phyloP scores from a whole-genome alignment of 805 yeast genomes.

The Hanseniaspora lachancei region DNA sequence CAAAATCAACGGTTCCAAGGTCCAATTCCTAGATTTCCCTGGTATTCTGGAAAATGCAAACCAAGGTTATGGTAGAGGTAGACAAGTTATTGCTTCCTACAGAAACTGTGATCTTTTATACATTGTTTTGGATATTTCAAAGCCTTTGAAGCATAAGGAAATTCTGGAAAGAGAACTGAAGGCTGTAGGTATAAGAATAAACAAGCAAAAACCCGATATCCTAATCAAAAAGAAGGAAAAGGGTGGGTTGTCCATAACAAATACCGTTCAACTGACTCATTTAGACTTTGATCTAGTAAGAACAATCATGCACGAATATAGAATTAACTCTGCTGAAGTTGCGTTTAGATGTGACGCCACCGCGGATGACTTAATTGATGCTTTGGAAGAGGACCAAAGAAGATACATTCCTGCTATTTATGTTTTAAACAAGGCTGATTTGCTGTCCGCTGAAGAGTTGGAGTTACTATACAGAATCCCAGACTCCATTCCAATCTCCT shows the following conservation, averaged over 20 bases:
- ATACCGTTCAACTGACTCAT: slow-evolving; percentile 83
- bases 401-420: slow-evolving; percentile 91
- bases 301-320: slow-evolving; percentile 92
- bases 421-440: slow-evolving; percentile 89
- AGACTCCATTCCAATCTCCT: slow-evolving; percentile 91
- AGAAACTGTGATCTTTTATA: slow-evolving; percentile 88
- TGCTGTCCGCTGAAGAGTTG: slow-evolving; percentile 85
- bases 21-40: slow-evolving; percentile 88
- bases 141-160: slow-evolving; percentile 86
- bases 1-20: slow-evolving; percentile 90
- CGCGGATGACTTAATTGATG: slow-evolving; percentile 90
- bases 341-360: slow-evolving; percentile 96
- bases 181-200: slow-evolving; percentile 92
- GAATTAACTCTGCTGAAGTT: slow-evolving; percentile 89
- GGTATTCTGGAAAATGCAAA: slow-evolving; percentile 87
- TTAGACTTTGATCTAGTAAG: slow-evolving; percentile 84
- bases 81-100: slow-evolving; percentile 98
- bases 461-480: slow-evolving; percentile 86
- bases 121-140: slow-evolving; percentile 88
- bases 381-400: slow-evolving; percentile 79
- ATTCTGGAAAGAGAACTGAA: slow-evolving; percentile 90
- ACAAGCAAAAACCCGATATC: slow-evolving; percentile 86
- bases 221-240: slow-evolving; percentile 82
- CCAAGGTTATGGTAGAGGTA: slow-evolving; percentile 86
- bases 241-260: slow-evolving; percentile 91